phyloP scores from a whole-genome alignment of 192 early-diverging fungal genomes.

The Umbelopsis vinacea region DNA sequence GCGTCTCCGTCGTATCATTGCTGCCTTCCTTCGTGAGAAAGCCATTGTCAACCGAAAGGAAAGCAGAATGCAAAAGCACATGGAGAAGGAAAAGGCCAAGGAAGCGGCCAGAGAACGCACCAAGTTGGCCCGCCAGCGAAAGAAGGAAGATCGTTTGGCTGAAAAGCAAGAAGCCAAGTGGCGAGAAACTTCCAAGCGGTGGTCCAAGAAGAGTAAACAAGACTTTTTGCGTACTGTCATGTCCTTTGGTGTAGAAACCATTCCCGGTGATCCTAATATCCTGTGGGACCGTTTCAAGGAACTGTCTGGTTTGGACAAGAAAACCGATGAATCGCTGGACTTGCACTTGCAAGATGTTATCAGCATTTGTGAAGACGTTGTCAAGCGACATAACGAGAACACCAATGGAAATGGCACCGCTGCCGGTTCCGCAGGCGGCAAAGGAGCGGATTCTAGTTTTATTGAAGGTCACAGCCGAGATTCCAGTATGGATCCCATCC shows the following conservation, averaged over 20 bases:
- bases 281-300: slow-evolving; percentile 76
- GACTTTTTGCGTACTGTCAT: slow-evolving; percentile 61
- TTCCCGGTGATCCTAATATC: slow-evolving; percentile 35
- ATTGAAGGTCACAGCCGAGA: slow-evolving; percentile 33
- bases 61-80: slow-evolving; percentile 30
- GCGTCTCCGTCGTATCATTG: slow-evolving; percentile 60
- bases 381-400: slow-evolving; percentile 40
- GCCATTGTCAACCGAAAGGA: slow-evolving; percentile 50
- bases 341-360: slow-evolving; percentile 65
- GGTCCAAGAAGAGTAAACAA: slow-evolving; percentile 57
- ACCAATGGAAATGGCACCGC: slow-evolving; percentile 12
- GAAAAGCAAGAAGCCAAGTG: slow-evolving; percentile 47
- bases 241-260: slow-evolving; percentile 58
- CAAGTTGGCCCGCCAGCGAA: slow-evolving; percentile 44
- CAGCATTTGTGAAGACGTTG: slow-evolving; percentile 60
- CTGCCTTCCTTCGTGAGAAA: slow-evolving; percentile 56
- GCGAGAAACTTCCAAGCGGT: slow-evolving; percentile 48
- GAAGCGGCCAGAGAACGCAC: slow-evolving; percentile 43
- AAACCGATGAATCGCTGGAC: slow-evolving; percentile 71
- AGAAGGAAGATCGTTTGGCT: slow-evolving; percentile 47
- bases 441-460: slow-evolving; percentile 13
- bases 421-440: slow-evolving; percentile 29
- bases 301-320: slow-evolving; percentile 63
- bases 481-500: slow-evolving; percentile 38
- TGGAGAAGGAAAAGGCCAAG: slow-evolving; percentile 41